phyloP scores from a whole-genome alignment of 257 asterid species.

The Nicotiana noctiflora region DNA sequence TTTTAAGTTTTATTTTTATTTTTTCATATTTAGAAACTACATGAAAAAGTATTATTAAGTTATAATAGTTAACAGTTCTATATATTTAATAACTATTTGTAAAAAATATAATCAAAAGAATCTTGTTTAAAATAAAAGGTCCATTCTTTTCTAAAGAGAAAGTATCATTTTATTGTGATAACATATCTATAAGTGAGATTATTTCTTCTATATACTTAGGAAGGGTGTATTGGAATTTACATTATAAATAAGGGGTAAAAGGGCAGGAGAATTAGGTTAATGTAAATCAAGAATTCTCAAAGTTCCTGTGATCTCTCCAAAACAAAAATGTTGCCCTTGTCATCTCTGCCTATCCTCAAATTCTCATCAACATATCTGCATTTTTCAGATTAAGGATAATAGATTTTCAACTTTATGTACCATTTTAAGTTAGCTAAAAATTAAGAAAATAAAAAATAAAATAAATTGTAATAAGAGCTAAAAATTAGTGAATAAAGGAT shows the following conservation, averaged over 20 bases:
- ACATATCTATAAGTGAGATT: background rate
- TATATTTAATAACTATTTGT: too few species aligned
- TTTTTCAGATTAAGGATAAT: constrained; percentile 16
- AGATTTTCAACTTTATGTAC: background rate
- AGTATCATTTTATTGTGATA: background rate
- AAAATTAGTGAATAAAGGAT: constrained; percentile 14
- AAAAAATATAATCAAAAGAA: too few species aligned
- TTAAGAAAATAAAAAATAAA: background rate
- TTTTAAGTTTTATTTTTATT: too few species aligned
- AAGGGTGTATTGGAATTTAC: background rate
- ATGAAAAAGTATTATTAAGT: too few species aligned
- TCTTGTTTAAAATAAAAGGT: too few species aligned
- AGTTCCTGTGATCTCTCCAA: constrained; percentile 32
- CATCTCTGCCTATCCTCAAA: constrained; percentile 82
- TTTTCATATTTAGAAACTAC: too few species aligned
- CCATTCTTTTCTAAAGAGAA: too few species aligned
- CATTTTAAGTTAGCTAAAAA: background rate
- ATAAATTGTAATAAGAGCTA: background rate
- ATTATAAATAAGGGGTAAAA: background rate
- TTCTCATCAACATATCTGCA: constrained; percentile 69
- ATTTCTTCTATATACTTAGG: background rate
- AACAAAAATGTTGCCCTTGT: constrained; percentile 73
- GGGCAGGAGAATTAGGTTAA: background rate
- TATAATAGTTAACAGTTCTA: too few species aligned
- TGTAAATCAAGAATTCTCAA: background rate